phyloP scores from a whole-genome alignment of 306 rosid species.

The Clitoria ternatea region DNA sequence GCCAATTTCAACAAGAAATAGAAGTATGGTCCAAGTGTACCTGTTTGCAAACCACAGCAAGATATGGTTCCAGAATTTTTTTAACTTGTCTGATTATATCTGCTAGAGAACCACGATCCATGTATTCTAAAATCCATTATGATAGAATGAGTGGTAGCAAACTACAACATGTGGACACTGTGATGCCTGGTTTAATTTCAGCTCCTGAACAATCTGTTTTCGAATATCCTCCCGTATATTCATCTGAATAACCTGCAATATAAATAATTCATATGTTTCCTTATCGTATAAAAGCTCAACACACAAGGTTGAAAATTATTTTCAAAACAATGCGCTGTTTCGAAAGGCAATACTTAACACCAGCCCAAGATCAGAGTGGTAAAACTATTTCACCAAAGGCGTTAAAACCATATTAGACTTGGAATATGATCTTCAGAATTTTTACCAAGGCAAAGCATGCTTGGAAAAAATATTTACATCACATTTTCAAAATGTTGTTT shows the following conservation, averaged over 20 bases:
- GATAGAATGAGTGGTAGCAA: constrained; percentile 92
- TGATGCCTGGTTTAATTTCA: constrained; percentile 96
- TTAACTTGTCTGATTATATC: constrained; percentile 83
- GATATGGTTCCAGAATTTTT: constrained; percentile 97
- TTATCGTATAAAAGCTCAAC: not conserved
- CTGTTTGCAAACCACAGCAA: constrained; percentile 97
- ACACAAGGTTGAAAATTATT: not conserved
- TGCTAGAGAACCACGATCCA: constrained; percentile 96
- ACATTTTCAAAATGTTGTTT: not conserved
- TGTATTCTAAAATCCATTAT: constrained; percentile 92
- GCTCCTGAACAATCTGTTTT: constrained; percentile 97
- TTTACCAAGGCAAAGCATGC: not conserved
- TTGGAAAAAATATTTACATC: not conserved
- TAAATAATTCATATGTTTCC: not conserved
- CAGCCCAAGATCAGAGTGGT: not conserved
- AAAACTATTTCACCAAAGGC: not conserved
- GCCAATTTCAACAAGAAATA: constrained; percentile 11
- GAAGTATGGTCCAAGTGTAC: constrained; percentile 31
- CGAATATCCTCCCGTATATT: constrained; percentile 93
- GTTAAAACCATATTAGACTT: not conserved
- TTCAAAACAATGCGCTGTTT: not conserved
- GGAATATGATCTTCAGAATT: not conserved
- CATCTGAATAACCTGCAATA: constrained; percentile 89
- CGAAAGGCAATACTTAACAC: not conserved
- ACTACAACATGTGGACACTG: constrained; percentile 92